Conservation (phyloP, 2,329 filamentous ascomycete genomes). For the Cadophora malorum region DNA sequence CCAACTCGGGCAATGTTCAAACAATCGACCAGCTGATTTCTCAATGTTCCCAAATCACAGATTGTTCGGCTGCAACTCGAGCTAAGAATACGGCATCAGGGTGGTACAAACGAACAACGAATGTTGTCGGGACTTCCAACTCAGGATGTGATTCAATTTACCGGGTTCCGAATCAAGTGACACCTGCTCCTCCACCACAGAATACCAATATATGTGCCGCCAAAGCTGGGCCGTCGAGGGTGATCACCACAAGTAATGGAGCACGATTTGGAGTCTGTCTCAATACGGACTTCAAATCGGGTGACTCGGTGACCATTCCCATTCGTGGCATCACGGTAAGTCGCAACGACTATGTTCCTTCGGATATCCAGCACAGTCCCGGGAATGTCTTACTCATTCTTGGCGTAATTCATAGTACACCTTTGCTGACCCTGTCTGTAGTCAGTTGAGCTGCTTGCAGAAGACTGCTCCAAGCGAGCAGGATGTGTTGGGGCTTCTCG, state of each 20-base stretch:
- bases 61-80: conserved; percentile 5
- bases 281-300: conserved; percentile 6
- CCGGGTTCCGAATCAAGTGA: not conserved
- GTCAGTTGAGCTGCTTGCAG: conserved; percentile 5
- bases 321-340: not conserved
- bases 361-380: too few species aligned
- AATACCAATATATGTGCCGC: conserved; percentile 7
- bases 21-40: not conserved
- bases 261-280: conserved; percentile 10
- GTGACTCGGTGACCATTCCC: not conserved
- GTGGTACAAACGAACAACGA: not conserved
- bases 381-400: too few species aligned
- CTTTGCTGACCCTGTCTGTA: not conserved
- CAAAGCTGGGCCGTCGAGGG: conserved; percentile 1
- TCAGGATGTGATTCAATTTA: conserved; percentile 4
- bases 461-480: conserved; percentile 1
- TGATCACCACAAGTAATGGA: conserved; percentile 10
- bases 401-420: too few species aligned
- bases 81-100: not conserved
- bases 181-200: conserved; percentile 2
- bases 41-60: conserved; percentile 9
- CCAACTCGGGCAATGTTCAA: not conserved
- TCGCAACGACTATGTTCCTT: not conserved
- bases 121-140: not conserved
- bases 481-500: not conserved